Base-by-base conservation (phyloP, 805 yeast species). In the Candida manassasensis region DNA sequence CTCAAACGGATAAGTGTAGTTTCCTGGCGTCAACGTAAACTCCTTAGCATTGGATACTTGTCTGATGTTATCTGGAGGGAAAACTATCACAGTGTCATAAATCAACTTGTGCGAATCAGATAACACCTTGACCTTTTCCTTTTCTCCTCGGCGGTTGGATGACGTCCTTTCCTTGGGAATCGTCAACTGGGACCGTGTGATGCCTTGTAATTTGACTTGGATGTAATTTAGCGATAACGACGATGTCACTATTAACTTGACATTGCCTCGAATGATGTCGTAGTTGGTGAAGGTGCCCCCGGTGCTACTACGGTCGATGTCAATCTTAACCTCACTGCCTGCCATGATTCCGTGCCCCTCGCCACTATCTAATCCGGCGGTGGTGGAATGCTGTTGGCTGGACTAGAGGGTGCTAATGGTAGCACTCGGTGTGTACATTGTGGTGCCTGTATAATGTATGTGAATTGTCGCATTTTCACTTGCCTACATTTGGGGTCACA, bases 131-230 rank as follows among this genome's bases (percentile, higher is more conserved):
- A 21, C 6, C 25, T 44, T 44, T 9, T 49, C 53, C 29, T 44
- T 50, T 27, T 36, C 38, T 4, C 47, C 47, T 22, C 44, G 11
- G 9, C 12, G 9, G 12, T 24, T 24, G 27, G 27, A 24, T 27
- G 10, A 6, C 30, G 30, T 14, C 21, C 21, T 21, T 32, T 25
- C 11, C 26, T 34, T 19, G 0, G 69, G 64, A 1, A 68, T 45
- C 8, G 41, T 43, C 13, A 75, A 40, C 32, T 51, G 54, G 0
- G 77, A 56, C 25, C 49, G 51, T 8, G 77, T 52, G 1, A 69
- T 50, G 1, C 80, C 82, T 44, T 73, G 73, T 11, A 75, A 53
- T 44, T 75, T 75, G 29, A 75, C 78, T 40, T 69, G 73, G 25
- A 76, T 68, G 41, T 61, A 61, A 26, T 64, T 64, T 24, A 76